Evolutionary conservation across 2,329 filamentous ascomycete genomes (phyloP).

Genomic region (Macroventuria anomochaeta): DNA sequence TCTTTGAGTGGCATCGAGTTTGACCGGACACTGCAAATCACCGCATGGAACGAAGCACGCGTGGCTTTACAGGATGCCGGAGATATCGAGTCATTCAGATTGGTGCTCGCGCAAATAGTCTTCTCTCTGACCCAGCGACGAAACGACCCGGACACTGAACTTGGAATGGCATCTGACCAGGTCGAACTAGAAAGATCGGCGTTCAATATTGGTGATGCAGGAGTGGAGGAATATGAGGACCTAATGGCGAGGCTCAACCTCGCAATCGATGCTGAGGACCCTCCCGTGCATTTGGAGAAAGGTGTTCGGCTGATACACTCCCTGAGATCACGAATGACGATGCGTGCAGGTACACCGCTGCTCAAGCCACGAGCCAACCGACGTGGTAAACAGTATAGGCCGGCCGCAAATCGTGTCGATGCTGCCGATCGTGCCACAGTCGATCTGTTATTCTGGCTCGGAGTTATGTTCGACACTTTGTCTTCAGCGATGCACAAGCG

Average conservation of each 20-base stretch:
- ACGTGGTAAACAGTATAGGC: slow-evolving; percentile 21
- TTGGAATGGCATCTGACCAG: not conserved
- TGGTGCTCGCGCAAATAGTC: slow-evolving; percentile 55
- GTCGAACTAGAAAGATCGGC: not conserved
- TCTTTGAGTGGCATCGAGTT: slow-evolving; percentile 27
- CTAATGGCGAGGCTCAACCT: slow-evolving; percentile 41
- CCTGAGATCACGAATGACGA: slow-evolving; percentile 38
- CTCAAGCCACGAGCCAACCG: slow-evolving; percentile 16
- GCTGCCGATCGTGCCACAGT: slow-evolving; percentile 56
- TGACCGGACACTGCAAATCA: slow-evolving; percentile 49
- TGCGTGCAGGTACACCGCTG: slow-evolving; percentile 23
- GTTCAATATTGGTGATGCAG: not conserved
- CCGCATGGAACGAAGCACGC: slow-evolving; percentile 53
- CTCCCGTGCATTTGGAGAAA: slow-evolving; percentile 50
- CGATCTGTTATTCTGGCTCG: slow-evolving; percentile 64
- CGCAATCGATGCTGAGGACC: slow-evolving; percentile 45
- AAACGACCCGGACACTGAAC: slow-evolving; percentile 15
- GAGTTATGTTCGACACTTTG: slow-evolving; percentile 65
- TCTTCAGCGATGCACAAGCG: slow-evolving; percentile 61
- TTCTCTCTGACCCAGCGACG: slow-evolving; percentile 56
- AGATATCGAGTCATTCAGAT: slow-evolving; percentile 54
- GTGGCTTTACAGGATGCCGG: slow-evolving; percentile 48
- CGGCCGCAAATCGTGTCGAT: slow-evolving; percentile 32
- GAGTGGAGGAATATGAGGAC: slow-evolving; percentile 33
- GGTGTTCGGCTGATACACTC: slow-evolving; percentile 51